Conservation (phyloP, 2,329 filamentous ascomycete genomes). For the Hymenoscyphus repandus region DNA sequence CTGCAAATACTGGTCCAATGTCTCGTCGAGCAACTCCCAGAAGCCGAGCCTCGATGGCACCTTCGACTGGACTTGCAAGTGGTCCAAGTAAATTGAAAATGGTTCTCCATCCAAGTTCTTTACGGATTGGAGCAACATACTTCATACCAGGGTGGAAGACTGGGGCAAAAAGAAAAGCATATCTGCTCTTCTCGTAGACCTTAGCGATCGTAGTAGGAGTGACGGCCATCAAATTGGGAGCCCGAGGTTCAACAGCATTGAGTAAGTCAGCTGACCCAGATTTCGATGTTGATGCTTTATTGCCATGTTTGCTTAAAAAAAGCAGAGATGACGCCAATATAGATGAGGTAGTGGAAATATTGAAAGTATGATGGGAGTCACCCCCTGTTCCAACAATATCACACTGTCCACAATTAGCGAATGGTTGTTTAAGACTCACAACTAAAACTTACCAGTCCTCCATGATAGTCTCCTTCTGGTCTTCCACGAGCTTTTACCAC, state of each 20-base stretch:
- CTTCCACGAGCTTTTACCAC: conserved; percentile 56
- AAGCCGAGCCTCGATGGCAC: conserved; percentile 78
- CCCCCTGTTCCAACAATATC: conserved; percentile 98
- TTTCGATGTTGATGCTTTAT: conserved; percentile 89
- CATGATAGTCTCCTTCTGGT: conserved; percentile 69
- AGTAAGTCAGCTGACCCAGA: conserved; percentile 93
- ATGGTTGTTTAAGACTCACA: background rate
- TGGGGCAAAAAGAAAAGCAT: conserved; percentile 92
- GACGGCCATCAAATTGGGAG: conserved; percentile 71
- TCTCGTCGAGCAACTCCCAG: conserved; percentile 88
- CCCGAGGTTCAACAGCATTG: conserved; percentile 63
- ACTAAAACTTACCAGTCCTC: conserved; percentile 66
- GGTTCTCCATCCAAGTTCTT: conserved; percentile 86
- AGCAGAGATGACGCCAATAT: conserved; percentile 85
- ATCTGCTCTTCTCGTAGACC: conserved; percentile 79
- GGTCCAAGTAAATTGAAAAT: conserved; percentile 97
- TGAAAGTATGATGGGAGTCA: conserved; percentile 96
- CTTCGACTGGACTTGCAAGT: conserved; percentile 83
- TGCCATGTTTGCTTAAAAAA: conserved; percentile 90
- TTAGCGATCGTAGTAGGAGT: conserved; percentile 63
- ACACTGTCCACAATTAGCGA: conserved; percentile 41
- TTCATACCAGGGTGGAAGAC: conserved; percentile 96
- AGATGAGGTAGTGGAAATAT: conserved; percentile 91
- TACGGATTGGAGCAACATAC: conserved; percentile 78
- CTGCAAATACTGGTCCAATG: conserved; percentile 82